Evolutionary conservation across 768 basidiomycete genomes (phyloP), one percentile per base, ranked within the genome.

Genomic region (Lactarius vividus): DNA sequence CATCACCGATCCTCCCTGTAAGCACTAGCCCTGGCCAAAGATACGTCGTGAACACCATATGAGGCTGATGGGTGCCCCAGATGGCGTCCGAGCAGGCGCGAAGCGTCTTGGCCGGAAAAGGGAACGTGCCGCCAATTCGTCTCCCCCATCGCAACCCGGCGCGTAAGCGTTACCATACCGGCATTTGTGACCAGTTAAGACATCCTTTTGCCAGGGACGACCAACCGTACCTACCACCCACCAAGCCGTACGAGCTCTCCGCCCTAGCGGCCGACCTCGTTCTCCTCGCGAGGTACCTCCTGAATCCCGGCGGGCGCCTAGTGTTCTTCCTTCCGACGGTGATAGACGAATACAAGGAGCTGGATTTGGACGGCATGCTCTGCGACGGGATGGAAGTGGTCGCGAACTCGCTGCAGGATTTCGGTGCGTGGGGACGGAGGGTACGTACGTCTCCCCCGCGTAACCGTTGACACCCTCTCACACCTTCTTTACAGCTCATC

Each of bases 311-410:
- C 28, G 97, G 97, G 15, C 80, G 97, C 46, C 83, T 99, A 18
- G 96, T 99, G 4, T 98, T 97, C 78, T 98, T 98, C 79, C 82
- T 98, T 26, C 94, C 94, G 0, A 96, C 94, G 0, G 91, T 96
- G 26, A 92, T 86, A 15, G 95, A 96, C 56, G 90, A 95, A 49
- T 98, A 96, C 73, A 85, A 89, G 66, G 91, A 92, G 70, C 78
- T 97, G 1, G 97, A 99, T 72, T 79, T 98, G 10, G 82, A 89
- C 35, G 77, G 81, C 1, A 84, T 93, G 75, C 81, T 94, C 4
- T 92, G 90, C 70, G 86, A 87, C 28, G 96, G 95, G 1, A 95
- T 98, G 91, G 86, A 87, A 70, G 77, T 98, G 23, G 81, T 95
- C 52, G 88, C 89, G 0, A 96, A 96, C 74, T 95, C 93, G 40